Conservation (phyloP, 495 filamentous ascomycete genomes). For the Glonium stellatum region DNA sequence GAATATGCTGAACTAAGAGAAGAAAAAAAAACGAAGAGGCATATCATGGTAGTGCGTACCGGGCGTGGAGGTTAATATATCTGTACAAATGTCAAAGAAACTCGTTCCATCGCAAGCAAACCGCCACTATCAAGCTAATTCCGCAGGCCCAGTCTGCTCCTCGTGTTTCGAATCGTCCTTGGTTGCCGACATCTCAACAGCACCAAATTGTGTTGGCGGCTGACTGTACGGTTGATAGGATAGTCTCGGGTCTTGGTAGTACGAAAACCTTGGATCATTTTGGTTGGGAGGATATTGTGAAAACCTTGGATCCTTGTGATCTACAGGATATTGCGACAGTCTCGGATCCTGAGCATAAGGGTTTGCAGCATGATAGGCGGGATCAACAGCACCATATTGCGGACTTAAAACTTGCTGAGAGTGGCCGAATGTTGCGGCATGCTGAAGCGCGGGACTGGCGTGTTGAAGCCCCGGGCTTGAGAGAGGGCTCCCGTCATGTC, state of each 20-base stretch:
- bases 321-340: not conserved
- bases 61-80: too few relatives aligned
- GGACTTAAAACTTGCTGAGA: not conserved
- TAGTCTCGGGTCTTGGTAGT: not conserved
- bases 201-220: not conserved
- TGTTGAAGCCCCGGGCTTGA: not conserved
- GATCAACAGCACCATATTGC: not conserved
- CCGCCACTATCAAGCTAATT: not conserved
- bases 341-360: not conserved
- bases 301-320: not conserved
- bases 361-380: not conserved
- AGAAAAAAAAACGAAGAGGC: too few relatives aligned
- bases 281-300: not conserved
- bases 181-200: not conserved
- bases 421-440: not conserved
- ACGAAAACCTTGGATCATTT: not conserved
- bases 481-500: not conserved
- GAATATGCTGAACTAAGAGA: too few relatives aligned
- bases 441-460: not conserved
- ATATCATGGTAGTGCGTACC: too few relatives aligned
- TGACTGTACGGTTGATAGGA: not conserved
- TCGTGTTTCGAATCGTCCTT: not conserved
- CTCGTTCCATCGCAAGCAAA: too few relatives aligned
- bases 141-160: not conserved
- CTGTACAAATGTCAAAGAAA: too few relatives aligned